Base-by-base conservation (phyloP, 1,284 basidiomycete genomes). In the Mycena sp. region DNA sequence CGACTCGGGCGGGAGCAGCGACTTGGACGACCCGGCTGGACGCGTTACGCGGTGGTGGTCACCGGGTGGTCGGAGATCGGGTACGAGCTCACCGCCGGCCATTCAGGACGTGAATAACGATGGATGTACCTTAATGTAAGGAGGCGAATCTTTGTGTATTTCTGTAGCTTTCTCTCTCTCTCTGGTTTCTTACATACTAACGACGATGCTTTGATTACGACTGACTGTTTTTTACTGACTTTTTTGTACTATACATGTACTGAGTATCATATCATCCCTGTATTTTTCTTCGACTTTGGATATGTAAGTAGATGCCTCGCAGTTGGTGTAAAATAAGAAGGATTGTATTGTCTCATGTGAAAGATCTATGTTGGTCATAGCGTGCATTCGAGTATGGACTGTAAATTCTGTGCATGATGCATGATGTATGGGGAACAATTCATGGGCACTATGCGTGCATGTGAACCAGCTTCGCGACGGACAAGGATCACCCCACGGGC, bases 11-110 rank as follows among this genome's bases (percentile, higher is more conserved):
- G 75, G 69, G 63, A 65, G 67, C 11, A 71, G 68, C 21, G 78
- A 77, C 44, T 21, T 37, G 48, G 61, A 57, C n/a, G 67, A 64
- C 17, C 67, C 69, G 5, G 63, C 68, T 21, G 69, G 56, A 41
- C 63, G 70, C 25, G 66, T 71, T 10, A 72, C 75, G 43, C 69
- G 80, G 50, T 84, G 83, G 82, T 84, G 82, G 82, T 74, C 78
- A 6, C 80, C 82, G 12, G 75, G 78, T 16, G 79, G 80, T 58
- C 71, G 81, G 21, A 72, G 74, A 40, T 64, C 65, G 23, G 62
- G 62, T 7, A 30, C 57, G 1, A 59, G 44, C 16, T 64, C 62
- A 5, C 61, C 65, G 26, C 58, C 58, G 2, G 55, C 30, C 21
- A 14, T 61, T 9, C 44, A 49, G 14, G 67, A 68, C 19, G n/a